These are phyloP conservation scores for Fusarium napiforme DNA, from an alignment of 2,329 filamentous ascomycete genomes.

Conservation along the genomic window DNA sequence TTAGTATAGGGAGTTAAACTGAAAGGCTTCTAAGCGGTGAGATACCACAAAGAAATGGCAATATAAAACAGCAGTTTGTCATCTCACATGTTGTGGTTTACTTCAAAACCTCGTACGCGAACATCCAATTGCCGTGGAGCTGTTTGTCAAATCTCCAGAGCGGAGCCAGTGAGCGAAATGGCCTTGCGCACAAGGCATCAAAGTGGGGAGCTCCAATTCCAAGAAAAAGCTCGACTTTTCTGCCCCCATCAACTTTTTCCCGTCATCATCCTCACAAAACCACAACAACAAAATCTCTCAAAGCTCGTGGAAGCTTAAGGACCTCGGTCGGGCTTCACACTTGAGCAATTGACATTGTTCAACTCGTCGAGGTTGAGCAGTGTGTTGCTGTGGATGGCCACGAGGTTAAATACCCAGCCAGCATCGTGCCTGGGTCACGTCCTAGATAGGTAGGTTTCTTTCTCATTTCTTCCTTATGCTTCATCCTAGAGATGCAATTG, in stretches of 20 bases:
- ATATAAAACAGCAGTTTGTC: neutral
- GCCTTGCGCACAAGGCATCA: conserved; percentile 49
- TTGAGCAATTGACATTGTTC: conserved; percentile 34
- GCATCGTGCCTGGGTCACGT: conserved; percentile 45
- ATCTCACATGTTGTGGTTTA: neutral
- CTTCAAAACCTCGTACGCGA: neutral
- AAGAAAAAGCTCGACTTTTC: conserved; percentile 41
- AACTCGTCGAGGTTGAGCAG: conserved; percentile 28
- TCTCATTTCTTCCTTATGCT: neutral
- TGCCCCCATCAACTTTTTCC: conserved; percentile 16
- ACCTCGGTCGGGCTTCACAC: conserved; percentile 30
- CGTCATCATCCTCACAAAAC: conserved; percentile 32
- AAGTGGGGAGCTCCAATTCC: conserved; percentile 45
- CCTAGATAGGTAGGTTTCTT: conserved; percentile 46
- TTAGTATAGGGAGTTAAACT: neutral
- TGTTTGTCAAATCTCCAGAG: conserved; percentile 3
- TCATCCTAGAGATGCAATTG: neutral
- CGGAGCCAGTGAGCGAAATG: neutral
- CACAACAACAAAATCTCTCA: conserved; percentile 17
- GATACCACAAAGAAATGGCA: neutral
- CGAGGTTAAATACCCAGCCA: conserved; percentile 39
- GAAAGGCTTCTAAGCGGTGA: neutral
- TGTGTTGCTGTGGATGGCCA: conserved; percentile 43
- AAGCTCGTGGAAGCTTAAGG: conserved; percentile 19
- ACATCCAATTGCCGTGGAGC: neutral